Percentiles rank a stretch among this genome's conserved stretches.
phyloP scores from a whole-genome alignment of 352 stramenopile genomes.

The Aphanomyces astaci region DNA sequence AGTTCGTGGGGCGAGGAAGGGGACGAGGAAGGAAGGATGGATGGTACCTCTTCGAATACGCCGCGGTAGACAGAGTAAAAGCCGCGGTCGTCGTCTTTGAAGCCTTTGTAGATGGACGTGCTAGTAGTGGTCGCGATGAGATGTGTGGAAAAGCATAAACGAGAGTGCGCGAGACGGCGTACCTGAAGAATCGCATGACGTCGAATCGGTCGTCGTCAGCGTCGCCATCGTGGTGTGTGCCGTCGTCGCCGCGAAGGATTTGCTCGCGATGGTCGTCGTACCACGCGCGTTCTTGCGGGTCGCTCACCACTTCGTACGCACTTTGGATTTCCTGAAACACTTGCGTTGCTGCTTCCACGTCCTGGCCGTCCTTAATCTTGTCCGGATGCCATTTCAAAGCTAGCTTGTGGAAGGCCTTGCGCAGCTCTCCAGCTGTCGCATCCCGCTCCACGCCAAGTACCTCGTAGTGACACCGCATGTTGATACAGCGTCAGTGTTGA shows the following conservation, averaged over 20 bases:
- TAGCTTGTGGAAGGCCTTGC: slow-evolving; percentile 68
- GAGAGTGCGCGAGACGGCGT: too few relatives aligned
- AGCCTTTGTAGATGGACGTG: slow-evolving; percentile 63
- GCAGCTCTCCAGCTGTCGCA: slow-evolving; percentile 45
- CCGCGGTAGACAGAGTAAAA: slow-evolving; percentile 72
- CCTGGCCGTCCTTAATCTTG: slow-evolving; percentile 67
- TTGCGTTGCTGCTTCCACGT: slow-evolving; percentile 62
- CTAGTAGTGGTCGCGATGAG: too few relatives aligned
- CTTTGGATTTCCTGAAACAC: slow-evolving; percentile 82
- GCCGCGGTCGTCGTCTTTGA: slow-evolving; percentile 57
- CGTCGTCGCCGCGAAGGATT: slow-evolving; percentile 65
- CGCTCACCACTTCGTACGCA: slow-evolving; percentile 80
- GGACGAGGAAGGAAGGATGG: not conserved
- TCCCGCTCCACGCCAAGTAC: slow-evolving; percentile 62
- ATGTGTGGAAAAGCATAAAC: too few relatives aligned
- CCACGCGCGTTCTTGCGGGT: slow-evolving; percentile 80
- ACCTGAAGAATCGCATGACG: slow-evolving; percentile 76
- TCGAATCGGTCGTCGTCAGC: slow-evolving; percentile 45
- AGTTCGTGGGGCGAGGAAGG: not conserved
- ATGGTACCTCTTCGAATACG: slow-evolving; percentile 56
- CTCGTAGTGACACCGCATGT: slow-evolving; percentile 81
- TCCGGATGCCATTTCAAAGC: slow-evolving; percentile 80
- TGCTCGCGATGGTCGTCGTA: slow-evolving; percentile 85
- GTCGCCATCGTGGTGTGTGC: slow-evolving; percentile 28
- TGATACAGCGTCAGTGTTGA: not conserved